Evolutionary conservation across 495 filamentous ascomycete genomes (phyloP).

Genomic region (Neurospora sp.): DNA sequence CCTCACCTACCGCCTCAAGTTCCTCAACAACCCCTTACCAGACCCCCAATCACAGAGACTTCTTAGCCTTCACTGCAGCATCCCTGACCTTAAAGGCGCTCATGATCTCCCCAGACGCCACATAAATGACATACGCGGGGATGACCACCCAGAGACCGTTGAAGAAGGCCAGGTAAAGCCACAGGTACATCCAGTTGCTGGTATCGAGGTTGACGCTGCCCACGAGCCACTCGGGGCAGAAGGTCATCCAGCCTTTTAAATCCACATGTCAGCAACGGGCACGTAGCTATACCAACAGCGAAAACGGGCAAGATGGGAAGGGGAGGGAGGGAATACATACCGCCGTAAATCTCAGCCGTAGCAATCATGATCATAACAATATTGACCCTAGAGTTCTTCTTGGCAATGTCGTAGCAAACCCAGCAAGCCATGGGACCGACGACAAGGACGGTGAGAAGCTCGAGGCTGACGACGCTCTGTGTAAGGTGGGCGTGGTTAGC

Average conservation of each 20-base stretch:
- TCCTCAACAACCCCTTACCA: background rate
- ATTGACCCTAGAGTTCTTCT: constrained; percentile 50
- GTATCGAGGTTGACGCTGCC: constrained; percentile 67
- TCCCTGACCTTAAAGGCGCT: constrained; percentile 40
- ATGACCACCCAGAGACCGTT: constrained; percentile 83
- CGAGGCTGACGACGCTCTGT: constrained; percentile 63
- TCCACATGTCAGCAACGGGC: background rate
- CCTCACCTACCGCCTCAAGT: background rate
- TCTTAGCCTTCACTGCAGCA: constrained; percentile 17
- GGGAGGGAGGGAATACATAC: constrained; percentile 22
- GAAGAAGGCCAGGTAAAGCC: constrained; percentile 87
- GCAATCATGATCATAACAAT: constrained; percentile 67
- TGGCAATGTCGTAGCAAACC: constrained; percentile 55
- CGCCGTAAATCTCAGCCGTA: constrained; percentile 92
- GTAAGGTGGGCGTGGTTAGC: background rate
- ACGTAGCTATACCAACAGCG: background rate
- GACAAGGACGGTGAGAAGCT: constrained; percentile 74
- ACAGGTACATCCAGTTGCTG: constrained; percentile 74
- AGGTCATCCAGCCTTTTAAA: constrained; percentile 74
- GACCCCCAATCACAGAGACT: background rate
- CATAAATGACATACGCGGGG: constrained; percentile 65
- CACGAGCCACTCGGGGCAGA: constrained; percentile 85
- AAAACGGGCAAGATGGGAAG: background rate
- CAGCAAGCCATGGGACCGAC: constrained; percentile 64
- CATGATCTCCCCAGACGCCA: constrained; percentile 50